These are phyloP conservation scores for Eucalyptus tenuipes DNA, from an alignment of 345 rosid species.

Conservation along the genomic window DNA sequence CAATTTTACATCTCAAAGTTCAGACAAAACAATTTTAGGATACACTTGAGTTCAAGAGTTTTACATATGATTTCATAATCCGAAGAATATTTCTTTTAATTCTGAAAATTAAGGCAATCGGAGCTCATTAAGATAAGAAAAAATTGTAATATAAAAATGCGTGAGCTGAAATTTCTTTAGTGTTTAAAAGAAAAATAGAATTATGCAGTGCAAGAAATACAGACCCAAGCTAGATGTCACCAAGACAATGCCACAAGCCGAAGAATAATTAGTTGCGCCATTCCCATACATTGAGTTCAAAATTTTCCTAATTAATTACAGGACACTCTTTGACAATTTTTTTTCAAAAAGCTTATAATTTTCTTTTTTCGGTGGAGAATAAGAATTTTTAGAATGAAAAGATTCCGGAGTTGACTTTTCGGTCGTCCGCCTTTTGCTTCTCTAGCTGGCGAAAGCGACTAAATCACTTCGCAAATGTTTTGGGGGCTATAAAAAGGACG, in stretches of 20 bases:
- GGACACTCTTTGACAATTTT: not conserved
- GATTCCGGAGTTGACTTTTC: not conserved
- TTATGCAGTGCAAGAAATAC: fast-evolving
- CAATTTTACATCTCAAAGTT: fast-evolving
- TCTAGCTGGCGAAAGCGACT: not conserved
- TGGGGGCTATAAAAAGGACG: not conserved
- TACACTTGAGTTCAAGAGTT: not conserved
- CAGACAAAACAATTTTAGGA: fast-evolving
- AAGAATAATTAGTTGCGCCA: not conserved
- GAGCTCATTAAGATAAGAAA: not conserved
- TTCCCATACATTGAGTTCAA: not conserved
- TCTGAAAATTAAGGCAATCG: not conserved
- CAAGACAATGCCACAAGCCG: fast-evolving
- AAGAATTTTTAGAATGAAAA: fast-evolving
- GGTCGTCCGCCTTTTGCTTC: not conserved
- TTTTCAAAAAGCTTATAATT: not conserved
- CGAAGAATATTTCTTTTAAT: not conserved
- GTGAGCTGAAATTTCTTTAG: fast-evolving
- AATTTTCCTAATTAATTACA: not conserved
- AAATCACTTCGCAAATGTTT: not conserved
- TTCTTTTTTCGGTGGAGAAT: not conserved
- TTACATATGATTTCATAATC: not conserved
- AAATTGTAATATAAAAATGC: not conserved
- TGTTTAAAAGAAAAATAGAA: not conserved
- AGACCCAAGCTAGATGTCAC: fast-evolving